These are phyloP conservation scores for Lindgomyces ingoldianus DNA, from an alignment of 495 filamentous ascomycete genomes.

Conservation along the genomic window DNA sequence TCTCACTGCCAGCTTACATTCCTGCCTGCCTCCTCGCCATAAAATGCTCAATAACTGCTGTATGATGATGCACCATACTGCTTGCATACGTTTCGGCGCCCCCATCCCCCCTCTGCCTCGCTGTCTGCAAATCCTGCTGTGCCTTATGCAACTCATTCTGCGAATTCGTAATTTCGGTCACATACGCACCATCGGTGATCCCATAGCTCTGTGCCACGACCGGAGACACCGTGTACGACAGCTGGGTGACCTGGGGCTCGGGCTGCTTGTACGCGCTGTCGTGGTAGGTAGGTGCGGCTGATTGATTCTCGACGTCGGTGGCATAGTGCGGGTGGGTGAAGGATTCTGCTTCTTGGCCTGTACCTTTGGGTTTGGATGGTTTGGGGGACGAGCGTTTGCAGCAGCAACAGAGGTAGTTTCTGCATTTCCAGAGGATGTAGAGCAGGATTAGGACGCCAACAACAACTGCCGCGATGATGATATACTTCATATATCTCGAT, in stretches of 20 bases:
- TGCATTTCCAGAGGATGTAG: not conserved
- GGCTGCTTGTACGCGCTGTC: not conserved
- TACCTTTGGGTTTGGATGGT: not conserved
- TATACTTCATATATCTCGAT: not conserved
- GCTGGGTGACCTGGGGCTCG: not conserved
- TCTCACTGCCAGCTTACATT: not conserved
- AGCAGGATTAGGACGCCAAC: not conserved
- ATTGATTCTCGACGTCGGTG: not conserved
- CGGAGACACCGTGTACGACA: slow-evolving; percentile 3
- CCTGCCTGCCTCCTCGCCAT: slow-evolving; percentile 3
- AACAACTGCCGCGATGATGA: slow-evolving; percentile 4
- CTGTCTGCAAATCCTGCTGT: not conserved
- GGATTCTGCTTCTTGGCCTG: not conserved
- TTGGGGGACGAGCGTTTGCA: not conserved
- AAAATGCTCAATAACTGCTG: slow-evolving; percentile 5
- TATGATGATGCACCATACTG: slow-evolving; percentile 9
- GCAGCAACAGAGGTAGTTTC: not conserved
- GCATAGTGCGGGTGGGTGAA: not conserved
- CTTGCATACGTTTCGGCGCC: not conserved
- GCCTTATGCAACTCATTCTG: slow-evolving; percentile 3
- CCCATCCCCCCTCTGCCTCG: not conserved
- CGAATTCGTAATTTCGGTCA: not conserved
- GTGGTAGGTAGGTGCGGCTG: not conserved
- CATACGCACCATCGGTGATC: not conserved
- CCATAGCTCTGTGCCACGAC: slow-evolving; percentile 8